Evolutionary conservation across 306 rosid species (phyloP).

Genomic region (Cajanus cajan): DNA sequence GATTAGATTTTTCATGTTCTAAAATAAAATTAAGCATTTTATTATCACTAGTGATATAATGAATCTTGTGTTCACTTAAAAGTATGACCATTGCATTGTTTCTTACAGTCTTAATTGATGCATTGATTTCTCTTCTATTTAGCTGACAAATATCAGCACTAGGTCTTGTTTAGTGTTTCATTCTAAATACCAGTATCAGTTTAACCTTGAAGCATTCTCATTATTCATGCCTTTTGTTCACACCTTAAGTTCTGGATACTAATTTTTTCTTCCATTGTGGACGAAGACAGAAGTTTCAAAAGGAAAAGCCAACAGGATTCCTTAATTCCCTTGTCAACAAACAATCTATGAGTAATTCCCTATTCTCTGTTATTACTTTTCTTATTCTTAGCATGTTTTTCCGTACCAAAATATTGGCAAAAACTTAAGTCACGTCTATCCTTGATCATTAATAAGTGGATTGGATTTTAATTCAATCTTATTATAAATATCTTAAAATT

Average conservation of each 20-base stretch:
- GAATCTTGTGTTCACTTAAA: neutral
- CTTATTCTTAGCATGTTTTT: conserved; percentile 4
- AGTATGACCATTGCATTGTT: neutral
- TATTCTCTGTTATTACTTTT: conserved; percentile 17
- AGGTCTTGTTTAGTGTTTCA: neutral
- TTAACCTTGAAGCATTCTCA: neutral
- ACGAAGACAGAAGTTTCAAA: conserved; percentile 78
- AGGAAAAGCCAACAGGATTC: conserved; percentile 48
- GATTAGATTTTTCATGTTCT: conserved; percentile 20
- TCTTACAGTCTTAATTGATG: neutral
- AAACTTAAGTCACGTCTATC: no score
- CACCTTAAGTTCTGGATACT: conserved; percentile 24
- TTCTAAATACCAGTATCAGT: neutral
- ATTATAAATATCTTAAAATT: no score
- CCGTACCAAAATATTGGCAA: no score
- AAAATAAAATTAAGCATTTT: neutral
- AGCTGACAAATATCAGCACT: neutral
- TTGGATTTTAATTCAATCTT: no score
- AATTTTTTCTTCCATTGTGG: conserved; percentile 44
- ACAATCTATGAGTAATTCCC: conserved; percentile 49
- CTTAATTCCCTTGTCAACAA: conserved; percentile 27
- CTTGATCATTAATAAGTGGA: no score
- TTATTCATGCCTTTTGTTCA: conserved; percentile 9
- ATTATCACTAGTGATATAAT: neutral
- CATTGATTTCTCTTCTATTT: neutral